Evolutionary conservation across 2,329 filamentous ascomycete genomes (phyloP).

Genomic region (Phoma sp.): DNA sequence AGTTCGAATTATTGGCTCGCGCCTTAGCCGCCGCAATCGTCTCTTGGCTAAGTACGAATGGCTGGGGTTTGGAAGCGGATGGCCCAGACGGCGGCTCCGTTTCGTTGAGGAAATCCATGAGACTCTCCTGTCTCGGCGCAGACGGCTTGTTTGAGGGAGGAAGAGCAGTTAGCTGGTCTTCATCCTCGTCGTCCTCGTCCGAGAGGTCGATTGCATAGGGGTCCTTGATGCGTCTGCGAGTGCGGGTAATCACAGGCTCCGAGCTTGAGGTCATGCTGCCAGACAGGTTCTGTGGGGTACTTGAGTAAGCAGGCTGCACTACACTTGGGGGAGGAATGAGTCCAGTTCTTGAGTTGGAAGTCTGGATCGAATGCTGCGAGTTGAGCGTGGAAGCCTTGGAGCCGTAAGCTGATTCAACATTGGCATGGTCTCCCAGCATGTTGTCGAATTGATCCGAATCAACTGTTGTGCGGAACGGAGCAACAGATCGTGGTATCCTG

Average conservation of each 20-base stretch:
- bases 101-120: conserved; percentile 77
- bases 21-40: conserved; percentile 44
- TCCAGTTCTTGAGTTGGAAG: conserved; percentile 77
- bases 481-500: conserved; percentile 81
- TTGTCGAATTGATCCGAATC: conserved; percentile 78
- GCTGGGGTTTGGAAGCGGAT: conserved; percentile 37
- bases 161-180: conserved; percentile 59
- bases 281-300: conserved; percentile 43
- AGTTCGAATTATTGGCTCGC: conserved; percentile 30
- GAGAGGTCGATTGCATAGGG: conserved; percentile 87
- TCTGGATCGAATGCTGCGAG: conserved; percentile 60
- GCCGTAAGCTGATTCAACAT: conserved; percentile 45
- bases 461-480: conserved; percentile 84
- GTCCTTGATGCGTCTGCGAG: conserved; percentile 79
- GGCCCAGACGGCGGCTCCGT: conserved; percentile 69
- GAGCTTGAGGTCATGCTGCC: conserved; percentile 41
- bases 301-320: conserved; percentile 48
- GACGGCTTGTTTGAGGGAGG: conserved; percentile 45
- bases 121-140: conserved; percentile 58
- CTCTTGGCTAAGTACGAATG: conserved; percentile 43
- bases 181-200: conserved; percentile 50
- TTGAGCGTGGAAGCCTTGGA: conserved; percentile 46
- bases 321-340: conserved; percentile 58
- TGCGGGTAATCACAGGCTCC: conserved; percentile 70
- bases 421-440: conserved; percentile 44